Percentiles rank a stretch among this genome's conserved stretches.
These are phyloP conservation scores for Senecio squalidus DNA, from an alignment of 140 eudicot species.

Conservation along the genomic window DNA sequence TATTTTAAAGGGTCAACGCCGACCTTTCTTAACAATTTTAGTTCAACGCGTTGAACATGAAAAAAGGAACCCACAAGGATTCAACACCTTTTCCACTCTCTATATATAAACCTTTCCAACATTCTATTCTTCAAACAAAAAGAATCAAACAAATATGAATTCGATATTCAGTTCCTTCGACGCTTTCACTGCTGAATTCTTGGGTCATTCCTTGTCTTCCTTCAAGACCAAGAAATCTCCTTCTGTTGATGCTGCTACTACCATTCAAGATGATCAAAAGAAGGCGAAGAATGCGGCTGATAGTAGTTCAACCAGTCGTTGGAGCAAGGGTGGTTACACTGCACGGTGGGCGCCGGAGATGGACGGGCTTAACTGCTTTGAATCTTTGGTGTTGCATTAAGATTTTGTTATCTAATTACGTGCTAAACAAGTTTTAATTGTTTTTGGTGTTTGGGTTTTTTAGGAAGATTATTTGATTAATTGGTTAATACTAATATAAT, in stretches of 20 bases:
- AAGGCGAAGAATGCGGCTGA: constrained; percentile 1
- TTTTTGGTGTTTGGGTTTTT: neutral
- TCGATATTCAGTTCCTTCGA: constrained; percentile 50
- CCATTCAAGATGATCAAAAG: constrained; percentile 17
- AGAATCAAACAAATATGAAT: constrained; percentile 21
- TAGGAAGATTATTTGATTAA: too few relatives aligned
- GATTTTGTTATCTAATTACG: neutral
- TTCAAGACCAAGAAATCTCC: constrained; percentile 9
- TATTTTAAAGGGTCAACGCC: too few relatives aligned
- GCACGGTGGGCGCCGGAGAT: constrained; percentile 46
- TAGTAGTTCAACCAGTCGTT: neutral
- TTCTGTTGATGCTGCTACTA: neutral
- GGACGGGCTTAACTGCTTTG: constrained; percentile 52
- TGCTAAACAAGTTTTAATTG: constrained; percentile 20
- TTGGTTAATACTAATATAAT: too few relatives aligned
- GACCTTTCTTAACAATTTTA: neutral
- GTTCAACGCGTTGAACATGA: neutral
- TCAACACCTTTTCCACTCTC: neutral
- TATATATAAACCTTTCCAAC: neutral
- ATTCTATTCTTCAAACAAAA: neutral
- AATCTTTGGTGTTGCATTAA: constrained; percentile 34
- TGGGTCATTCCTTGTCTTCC: constrained; percentile 15
- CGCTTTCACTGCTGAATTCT: constrained; percentile 25
- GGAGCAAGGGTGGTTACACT: neutral
- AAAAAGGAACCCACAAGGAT: neutral